Base-by-base conservation (phyloP, 2,329 filamentous ascomycete species). In the Neofusicoccum ribis region DNA sequence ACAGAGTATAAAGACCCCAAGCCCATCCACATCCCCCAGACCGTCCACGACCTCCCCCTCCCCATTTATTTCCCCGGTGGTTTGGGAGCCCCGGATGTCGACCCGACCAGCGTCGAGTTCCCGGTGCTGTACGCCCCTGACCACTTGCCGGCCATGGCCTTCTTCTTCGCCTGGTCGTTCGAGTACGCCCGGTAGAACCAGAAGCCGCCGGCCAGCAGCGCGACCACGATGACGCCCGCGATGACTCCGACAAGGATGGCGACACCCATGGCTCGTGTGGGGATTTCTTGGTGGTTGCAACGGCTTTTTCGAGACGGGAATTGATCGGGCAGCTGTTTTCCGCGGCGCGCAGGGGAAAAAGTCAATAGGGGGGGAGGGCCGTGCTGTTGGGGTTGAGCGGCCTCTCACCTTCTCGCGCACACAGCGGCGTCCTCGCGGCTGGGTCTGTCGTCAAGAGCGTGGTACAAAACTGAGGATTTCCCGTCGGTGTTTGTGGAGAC, bases 111-210 rank as follows among this genome's bases (percentile, higher is more conserved):
- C 31, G 56, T 47, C 56, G 56, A 60, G 43, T 46, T 36, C 8
- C 56, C 56, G 27, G 56, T 47, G 56, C 56, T 60, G 41, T 36
- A 47, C 9, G 43, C 56, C 6, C 52, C 52, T 6, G 52, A 56
- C 56, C 56, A 60, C 31, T 60, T 60, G 15, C 56, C 56, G 27
- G 56, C 56, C 54, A 59, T 34, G n/a, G n/a, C 34, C 43, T 46
- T 60, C 43, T 60, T 60, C 56, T 47, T 60, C 27, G 56, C 56
- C 31, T 60, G 27, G 9, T 60, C 56, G 31, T 47, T 60, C n/a
- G 47, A 36, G 41, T 44, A 60, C n/a, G 56, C 56, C 31, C 56
- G 56, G 43, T 60, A 60, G 56, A 60, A 60, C 27, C 27, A 60
- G 56, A 60, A 60, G 41, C 56, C 56, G 31, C 41, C 56, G n/a